phyloP scores from a whole-genome alignment of 139 green algal species.

The Astrephomene gubernaculifera region DNA sequence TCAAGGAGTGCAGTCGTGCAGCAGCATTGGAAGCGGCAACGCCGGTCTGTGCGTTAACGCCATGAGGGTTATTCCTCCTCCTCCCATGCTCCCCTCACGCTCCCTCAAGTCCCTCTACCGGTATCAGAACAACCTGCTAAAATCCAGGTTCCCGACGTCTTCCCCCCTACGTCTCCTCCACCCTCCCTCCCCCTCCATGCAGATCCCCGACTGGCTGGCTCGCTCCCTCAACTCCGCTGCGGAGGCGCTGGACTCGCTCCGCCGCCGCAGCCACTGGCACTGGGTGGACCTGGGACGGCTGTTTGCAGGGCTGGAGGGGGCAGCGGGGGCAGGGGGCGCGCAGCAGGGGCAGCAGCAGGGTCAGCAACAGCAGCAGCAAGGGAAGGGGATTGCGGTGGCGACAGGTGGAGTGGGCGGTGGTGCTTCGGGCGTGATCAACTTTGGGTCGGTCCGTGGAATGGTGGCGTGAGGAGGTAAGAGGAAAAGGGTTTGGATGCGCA shows the following conservation, averaged over 20 bases:
- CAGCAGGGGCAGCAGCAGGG: not conserved
- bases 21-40: too few relatives aligned
- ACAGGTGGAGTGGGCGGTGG: not conserved
- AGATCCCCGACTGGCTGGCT: slow-evolving; percentile 44
- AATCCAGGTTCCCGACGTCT: not conserved
- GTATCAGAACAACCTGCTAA: too few relatives aligned
- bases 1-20: too few relatives aligned
- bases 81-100: too few relatives aligned
- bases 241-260: slow-evolving; percentile 54
- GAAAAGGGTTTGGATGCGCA: too few relatives aligned
- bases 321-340: not conserved
- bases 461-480: not conserved
- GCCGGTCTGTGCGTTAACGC: too few relatives aligned
- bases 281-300: slow-evolving; percentile 79
- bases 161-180: too few relatives aligned
- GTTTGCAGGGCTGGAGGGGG: slow-evolving; percentile 44
- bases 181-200: not conserved
- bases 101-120: too few relatives aligned
- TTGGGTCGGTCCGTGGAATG: not conserved
- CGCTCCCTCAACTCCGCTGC: slow-evolving; percentile 61
- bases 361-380: not conserved
- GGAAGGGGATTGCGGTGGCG: not conserved
- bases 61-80: too few relatives aligned
- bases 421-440: not conserved
- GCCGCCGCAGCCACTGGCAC: slow-evolving; percentile 67